phyloP scores from a whole-genome alignment of 768 basidiomycete species.

The Arthromyces matolae region DNA sequence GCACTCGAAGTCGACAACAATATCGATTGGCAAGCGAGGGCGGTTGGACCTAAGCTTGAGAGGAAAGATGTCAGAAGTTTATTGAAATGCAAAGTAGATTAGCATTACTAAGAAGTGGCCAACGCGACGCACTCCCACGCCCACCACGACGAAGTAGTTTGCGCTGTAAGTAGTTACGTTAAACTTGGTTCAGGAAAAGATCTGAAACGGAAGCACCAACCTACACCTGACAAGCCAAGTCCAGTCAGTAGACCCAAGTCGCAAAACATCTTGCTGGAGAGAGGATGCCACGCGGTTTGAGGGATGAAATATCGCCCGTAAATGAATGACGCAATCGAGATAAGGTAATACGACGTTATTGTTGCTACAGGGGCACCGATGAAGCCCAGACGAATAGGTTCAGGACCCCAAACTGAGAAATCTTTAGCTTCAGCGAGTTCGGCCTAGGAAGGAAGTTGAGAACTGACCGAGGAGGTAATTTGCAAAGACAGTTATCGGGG shows the following conservation, averaged over 20 bases:
- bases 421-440: background rate
- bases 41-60: no score
- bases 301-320: constrained; percentile 61
- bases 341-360: constrained; percentile 78
- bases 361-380: constrained; percentile 90
- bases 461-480: constrained; percentile 73
- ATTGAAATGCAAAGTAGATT: no score
- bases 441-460: background rate
- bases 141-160: constrained; percentile 87
- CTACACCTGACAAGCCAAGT: constrained; percentile 79
- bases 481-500: constrained; percentile 77
- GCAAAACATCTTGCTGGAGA: constrained; percentile 58
- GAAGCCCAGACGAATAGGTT: constrained; percentile 75
- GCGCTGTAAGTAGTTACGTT: constrained; percentile 34
- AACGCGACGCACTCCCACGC: no score
- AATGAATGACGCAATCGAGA: constrained; percentile 52
- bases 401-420: constrained; percentile 71
- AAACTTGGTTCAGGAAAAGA: background rate
- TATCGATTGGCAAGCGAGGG: no score
- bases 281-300: constrained; percentile 79
- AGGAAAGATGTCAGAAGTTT: no score
- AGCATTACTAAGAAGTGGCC: no score
- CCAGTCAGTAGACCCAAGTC: constrained; percentile 61
- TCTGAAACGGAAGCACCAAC: constrained; percentile 26
- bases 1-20: constrained; percentile 40